phyloP scores from a whole-genome alignment of 1,284 basidiomycete species.

The Apiotrichum siamense region DNA sequence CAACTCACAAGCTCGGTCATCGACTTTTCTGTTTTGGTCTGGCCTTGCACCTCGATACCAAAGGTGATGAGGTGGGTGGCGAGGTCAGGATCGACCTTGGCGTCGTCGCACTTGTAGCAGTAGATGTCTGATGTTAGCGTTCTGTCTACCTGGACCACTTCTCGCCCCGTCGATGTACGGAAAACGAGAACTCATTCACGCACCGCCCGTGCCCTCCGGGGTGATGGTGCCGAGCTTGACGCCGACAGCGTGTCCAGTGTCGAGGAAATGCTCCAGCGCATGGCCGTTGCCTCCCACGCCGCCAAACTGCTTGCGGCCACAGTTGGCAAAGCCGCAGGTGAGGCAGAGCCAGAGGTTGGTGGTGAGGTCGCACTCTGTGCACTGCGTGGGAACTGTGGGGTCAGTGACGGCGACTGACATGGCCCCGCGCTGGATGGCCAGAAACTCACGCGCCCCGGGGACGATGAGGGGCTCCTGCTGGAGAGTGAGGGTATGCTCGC shows the following conservation, averaged over 20 bases:
- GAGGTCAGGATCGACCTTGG: constrained; percentile 73
- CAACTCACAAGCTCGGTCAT: constrained; percentile 85
- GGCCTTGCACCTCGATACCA: constrained; percentile 76
- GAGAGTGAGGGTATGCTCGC: constrained; percentile 78
- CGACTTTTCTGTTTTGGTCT: constrained; percentile 91
- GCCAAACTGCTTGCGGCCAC: constrained; percentile 82
- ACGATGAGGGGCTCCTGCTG: constrained; percentile 55
- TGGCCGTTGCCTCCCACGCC: constrained; percentile 85
- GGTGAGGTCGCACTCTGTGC: constrained; percentile 69
- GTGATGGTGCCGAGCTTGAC: constrained; percentile 98
- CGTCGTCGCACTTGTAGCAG: constrained; percentile 89
- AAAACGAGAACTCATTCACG: constrained; percentile 22
- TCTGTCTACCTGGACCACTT: neutral
- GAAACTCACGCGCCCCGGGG: constrained; percentile 29
- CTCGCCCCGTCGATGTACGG: too few species aligned
- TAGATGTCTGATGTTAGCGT: constrained; percentile 65
- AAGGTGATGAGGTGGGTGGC: constrained; percentile 70
- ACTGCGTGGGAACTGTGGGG: constrained; percentile 64
- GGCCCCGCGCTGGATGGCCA: too few species aligned
- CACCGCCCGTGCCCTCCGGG: constrained; percentile 83
- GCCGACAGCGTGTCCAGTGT: constrained; percentile 71
- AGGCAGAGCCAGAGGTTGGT: constrained; percentile 95
- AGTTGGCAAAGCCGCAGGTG: constrained; percentile 88
- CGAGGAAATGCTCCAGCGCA: constrained; percentile 72
- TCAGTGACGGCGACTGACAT: too few species aligned